These are phyloP conservation scores for Simplicillium sp. DNA, from an alignment of 2,329 filamentous ascomycete genomes.

Conservation along the genomic window DNA sequence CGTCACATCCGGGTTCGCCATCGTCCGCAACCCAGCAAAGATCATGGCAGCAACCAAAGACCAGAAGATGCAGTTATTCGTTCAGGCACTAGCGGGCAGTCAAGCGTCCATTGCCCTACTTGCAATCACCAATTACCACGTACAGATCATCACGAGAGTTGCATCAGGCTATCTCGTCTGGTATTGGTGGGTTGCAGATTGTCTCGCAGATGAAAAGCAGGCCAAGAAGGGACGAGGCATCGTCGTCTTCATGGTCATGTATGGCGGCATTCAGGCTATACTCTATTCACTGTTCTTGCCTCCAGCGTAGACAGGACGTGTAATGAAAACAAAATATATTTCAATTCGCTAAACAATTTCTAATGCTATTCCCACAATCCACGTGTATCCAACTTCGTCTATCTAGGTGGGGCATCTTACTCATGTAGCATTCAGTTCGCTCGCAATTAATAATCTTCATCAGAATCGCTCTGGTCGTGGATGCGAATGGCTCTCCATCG, in stretches of 20 bases:
- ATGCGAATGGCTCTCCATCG: constrained; percentile 69
- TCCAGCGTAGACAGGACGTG: constrained; percentile 51
- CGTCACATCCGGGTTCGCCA: constrained; percentile 45
- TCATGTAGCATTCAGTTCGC: constrained; percentile 1
- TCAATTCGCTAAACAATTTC: background rate
- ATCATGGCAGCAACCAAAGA: constrained; percentile 3
- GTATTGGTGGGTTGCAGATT: constrained; percentile 69
- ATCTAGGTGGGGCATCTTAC: background rate
- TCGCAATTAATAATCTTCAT: constrained; percentile 44
- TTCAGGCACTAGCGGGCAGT: constrained; percentile 54
- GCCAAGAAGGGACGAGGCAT: constrained; percentile 25
- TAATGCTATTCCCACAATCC: background rate
- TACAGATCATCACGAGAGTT: constrained; percentile 87
- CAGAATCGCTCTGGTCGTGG: constrained; percentile 67
- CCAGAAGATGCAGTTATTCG: constrained; percentile 17
- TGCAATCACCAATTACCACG: constrained; percentile 74
- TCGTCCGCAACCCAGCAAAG: constrained; percentile 16
- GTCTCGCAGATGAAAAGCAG: constrained; percentile 24
- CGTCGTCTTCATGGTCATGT: constrained; percentile 66
- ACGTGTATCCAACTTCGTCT: no score
- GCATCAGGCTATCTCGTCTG: constrained; percentile 83
- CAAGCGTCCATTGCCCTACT: constrained; percentile 65
- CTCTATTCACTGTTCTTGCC: constrained; percentile 88
- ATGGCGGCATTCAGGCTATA: constrained; percentile 71
- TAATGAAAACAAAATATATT: no score